Evolutionary conservation across 2,329 filamentous ascomycete species (phyloP).

Genomic region (Dactylellina drechsleri): DNA sequence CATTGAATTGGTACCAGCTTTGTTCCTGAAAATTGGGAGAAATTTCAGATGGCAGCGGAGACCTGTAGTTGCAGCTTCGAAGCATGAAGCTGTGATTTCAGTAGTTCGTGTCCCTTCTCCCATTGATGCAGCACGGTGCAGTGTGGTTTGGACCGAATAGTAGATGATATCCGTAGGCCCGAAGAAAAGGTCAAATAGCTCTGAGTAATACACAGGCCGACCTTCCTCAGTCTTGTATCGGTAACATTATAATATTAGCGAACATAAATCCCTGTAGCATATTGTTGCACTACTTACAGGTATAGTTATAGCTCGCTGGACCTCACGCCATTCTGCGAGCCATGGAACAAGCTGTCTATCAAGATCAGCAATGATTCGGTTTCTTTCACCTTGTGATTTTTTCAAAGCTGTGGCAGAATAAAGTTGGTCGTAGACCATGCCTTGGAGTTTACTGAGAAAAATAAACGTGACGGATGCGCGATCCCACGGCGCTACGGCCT

Average conservation of each 20-base stretch:
- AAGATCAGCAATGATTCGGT: constrained; percentile 30
- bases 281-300: no score
- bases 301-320: constrained; percentile 13
- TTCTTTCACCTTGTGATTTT: constrained; percentile 44
- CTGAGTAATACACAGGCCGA: constrained; percentile 25
- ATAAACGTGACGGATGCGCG: constrained; percentile 40
- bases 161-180: constrained; percentile 52
- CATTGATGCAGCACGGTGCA: constrained; percentile 53
- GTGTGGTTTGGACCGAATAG: constrained; percentile 41
- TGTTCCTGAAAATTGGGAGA: constrained; percentile 44
- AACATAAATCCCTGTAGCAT: no score
- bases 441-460: constrained; percentile 34
- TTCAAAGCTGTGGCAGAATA: constrained; percentile 49
- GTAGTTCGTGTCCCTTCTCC: constrained; percentile 45
- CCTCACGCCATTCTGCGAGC: constrained; percentile 46
- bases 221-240: no score
- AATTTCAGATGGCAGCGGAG: constrained; percentile 43
- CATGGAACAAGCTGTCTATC: constrained; percentile 38
- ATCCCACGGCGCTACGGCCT: constrained; percentile 40
- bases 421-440: constrained; percentile 44
- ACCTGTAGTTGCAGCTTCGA: constrained; percentile 40
- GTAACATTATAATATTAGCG: no score
- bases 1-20: constrained; percentile 28
- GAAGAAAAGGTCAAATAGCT: constrained; percentile 49
- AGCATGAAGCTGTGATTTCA: constrained; percentile 50